Percentiles rank a stretch among this genome's conserved stretches.
These are phyloP conservation scores for Gossypium arboreum DNA, from an alignment of 345 rosid species.

Conservation along the genomic window DNA sequence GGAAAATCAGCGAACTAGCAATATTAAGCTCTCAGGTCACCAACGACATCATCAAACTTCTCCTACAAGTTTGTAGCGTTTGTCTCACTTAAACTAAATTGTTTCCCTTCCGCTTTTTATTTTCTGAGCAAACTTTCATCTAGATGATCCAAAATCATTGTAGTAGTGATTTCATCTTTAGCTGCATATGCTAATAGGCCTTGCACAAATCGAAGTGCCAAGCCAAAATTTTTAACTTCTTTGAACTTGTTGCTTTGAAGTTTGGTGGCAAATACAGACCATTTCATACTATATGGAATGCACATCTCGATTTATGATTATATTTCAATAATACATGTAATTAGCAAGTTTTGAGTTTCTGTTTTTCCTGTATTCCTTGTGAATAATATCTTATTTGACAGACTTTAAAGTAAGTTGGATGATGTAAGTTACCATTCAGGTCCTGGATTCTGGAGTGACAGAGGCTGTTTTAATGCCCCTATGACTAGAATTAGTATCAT, in stretches of 20 bases:
- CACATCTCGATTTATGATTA: not conserved
- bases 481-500: constrained; percentile 49
- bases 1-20: not conserved
- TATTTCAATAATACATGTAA: not conserved
- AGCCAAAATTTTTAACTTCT: not conserved
- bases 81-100: not conserved
- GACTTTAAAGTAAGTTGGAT: not conserved
- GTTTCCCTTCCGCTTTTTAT: not conserved
- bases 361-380: not conserved
- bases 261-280: not conserved
- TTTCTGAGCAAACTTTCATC: not conserved
- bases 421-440: constrained; percentile 32
- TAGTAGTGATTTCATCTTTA: not conserved
- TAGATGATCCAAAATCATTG: not conserved
- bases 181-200: not conserved
- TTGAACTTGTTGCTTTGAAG: not conserved
- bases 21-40: not conserved
- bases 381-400: not conserved
- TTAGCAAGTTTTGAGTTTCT: too few relatives aligned
- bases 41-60: not conserved
- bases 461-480: constrained; percentile 78
- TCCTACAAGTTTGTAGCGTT: not conserved
- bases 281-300: not conserved
- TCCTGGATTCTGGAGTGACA: constrained; percentile 45
- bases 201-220: not conserved